Conservation (phyloP, 202 grass and related monocot genomes). For the Schoenoplectus tabernaemontani region DNA sequence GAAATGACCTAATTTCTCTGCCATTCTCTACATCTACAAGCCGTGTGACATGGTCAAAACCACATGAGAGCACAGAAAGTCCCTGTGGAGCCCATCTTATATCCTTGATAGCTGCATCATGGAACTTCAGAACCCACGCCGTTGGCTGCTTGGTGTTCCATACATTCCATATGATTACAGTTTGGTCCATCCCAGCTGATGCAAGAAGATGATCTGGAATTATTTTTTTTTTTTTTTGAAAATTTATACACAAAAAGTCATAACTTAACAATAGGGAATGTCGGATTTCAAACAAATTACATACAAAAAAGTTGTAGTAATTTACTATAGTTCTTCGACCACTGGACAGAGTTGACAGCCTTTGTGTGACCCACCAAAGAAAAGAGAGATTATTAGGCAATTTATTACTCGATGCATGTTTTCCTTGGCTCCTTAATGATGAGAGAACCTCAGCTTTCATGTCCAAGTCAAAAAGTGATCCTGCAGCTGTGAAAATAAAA, state of each 20-base stretch:
- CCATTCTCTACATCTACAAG: constrained; percentile 56
- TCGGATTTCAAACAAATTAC: background rate
- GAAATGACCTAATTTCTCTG: constrained; percentile 51
- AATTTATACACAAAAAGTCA: constrained; percentile 1
- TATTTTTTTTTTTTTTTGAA: background rate
- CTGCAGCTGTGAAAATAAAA: constrained; percentile 34
- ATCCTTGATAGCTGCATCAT: constrained; percentile 73
- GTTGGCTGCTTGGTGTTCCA: constrained; percentile 52
- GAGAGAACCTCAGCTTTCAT: constrained; percentile 42
- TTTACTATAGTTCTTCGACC: constrained; percentile 60
- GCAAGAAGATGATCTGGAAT: constrained; percentile 81
- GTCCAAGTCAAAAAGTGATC: constrained; percentile 41
- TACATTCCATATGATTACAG: constrained; percentile 60
- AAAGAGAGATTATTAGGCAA: constrained; percentile 36
- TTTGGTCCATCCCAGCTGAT: constrained; percentile 83
- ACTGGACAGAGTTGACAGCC: constrained; percentile 65
- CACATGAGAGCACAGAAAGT: constrained; percentile 54
- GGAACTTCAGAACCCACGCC: constrained; percentile 48
- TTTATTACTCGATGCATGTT: constrained; percentile 27
- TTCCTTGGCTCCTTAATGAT: constrained; percentile 34
- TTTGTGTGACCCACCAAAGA: constrained; percentile 50
- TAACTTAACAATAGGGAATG: background rate
- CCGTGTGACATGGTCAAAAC: constrained; percentile 50
- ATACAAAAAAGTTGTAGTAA: constrained; percentile 10
- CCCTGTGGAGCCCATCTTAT: constrained; percentile 56